These are phyloP conservation scores for Volvox reticuliferus DNA, from an alignment of 139 green algal species.

Conservation along the genomic window DNA sequence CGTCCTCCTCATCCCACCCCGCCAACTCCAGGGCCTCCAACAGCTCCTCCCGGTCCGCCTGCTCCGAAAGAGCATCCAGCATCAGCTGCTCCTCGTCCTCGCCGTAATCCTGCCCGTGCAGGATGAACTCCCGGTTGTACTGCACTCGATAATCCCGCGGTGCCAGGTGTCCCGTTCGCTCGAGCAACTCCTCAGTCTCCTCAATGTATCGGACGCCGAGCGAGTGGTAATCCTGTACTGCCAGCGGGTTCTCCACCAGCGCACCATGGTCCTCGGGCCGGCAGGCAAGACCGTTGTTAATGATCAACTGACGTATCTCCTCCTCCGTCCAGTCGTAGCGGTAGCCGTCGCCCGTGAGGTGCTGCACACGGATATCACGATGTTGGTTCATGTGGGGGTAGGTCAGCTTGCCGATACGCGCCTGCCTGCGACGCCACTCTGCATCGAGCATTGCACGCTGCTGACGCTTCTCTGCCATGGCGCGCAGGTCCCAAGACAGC, in stretches of 20 bases:
- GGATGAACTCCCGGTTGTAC: conserved; percentile 52
- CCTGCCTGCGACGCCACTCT: conserved; percentile 55
- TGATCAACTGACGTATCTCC: conserved; percentile 53
- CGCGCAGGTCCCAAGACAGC: conserved; percentile 21
- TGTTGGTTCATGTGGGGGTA: conserved; percentile 49
- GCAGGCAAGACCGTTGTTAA: conserved; percentile 45
- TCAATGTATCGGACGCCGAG: conserved; percentile 57
- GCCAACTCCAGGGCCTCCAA: not conserved
- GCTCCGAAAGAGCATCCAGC: not conserved
- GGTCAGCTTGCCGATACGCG: conserved; percentile 28
- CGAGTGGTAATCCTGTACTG: conserved; percentile 36
- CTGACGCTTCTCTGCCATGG: conserved; percentile 38
- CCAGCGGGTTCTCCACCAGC: conserved; percentile 59
- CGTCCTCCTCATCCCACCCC: not conserved
- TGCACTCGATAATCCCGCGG: not conserved
- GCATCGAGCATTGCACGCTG: conserved; percentile 46
- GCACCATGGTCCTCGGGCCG: conserved; percentile 47
- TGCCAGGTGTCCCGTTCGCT: conserved; percentile 55
- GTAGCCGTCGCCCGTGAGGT: not conserved
- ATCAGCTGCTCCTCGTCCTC: not conserved
- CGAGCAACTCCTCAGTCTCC: conserved; percentile 65
- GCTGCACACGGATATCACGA: conserved; percentile 16
- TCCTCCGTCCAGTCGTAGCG: conserved; percentile 52
- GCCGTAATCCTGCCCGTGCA: conserved; percentile 24
- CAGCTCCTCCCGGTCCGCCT: conserved; percentile 9